Evolutionary conservation across 495 filamentous ascomycete genomes (phyloP), one percentile per base, ranked within the genome.

Genomic region (Stereocaulon alpinum): DNA sequence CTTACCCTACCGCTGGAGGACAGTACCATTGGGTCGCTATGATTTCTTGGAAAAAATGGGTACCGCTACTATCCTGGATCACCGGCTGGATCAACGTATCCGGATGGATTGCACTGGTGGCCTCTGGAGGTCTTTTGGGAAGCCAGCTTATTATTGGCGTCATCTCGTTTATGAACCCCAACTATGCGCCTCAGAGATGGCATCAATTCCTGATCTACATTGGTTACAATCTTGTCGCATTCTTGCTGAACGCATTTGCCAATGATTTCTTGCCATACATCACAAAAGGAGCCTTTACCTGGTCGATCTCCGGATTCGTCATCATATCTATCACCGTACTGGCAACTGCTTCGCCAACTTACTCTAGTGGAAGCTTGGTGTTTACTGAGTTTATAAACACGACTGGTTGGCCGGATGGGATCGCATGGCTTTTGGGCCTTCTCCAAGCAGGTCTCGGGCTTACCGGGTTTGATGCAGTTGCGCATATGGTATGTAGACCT

Each of bases 1-100:
- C 84, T 1, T 89, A 84, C 67, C 86, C 86, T 44, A 89, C 84
- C 14, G 77, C 80, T 57, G 78, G 79, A 61, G 84, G 84, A 30
- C 85, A 87, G 72, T 88, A 88, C 61, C 83, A 88, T 68, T 89
- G 86, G 86, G 86, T 85, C 17, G 84, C 86, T 6, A 74, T 86
- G 67, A 74, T 80, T 20, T 71, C 73, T 1, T 82, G 78, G 74
- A 70, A 74, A 63, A 72, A 67, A 49, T 87, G 78, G 78, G 80
- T 82, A 48, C 81, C 81, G 1, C 69, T 82, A 22, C 71, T 89
- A 6, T 83, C 79, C 12, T 90, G 82, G 80, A 80, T 83, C 34
- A 87, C 84, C 0, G 86, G 86, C 11, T 90, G 86, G 86, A 82
- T 88, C 59, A 88, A 86, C 67, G 80, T 84, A 32, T 80, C 81